Conservation (phyloP, 2,329 filamentous ascomycete species). For the Zymoseptoria tritici region DNA sequence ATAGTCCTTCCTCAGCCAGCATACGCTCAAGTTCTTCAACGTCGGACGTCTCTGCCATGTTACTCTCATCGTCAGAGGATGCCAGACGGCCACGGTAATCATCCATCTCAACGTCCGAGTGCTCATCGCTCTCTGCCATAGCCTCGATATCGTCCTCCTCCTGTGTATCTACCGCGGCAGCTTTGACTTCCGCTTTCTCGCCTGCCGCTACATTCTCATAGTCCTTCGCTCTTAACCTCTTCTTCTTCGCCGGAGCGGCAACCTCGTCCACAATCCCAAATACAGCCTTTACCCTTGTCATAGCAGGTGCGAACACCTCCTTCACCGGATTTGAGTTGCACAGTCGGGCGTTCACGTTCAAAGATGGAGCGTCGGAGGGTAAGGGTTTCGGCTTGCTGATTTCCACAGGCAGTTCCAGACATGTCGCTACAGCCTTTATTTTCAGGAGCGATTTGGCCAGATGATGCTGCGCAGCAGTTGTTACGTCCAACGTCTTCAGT, state of each 20-base stretch:
- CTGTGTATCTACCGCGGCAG: slow-evolving; percentile 12
- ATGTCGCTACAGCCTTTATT: slow-evolving; percentile 50
- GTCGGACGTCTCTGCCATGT: slow-evolving; percentile 18
- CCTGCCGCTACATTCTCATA: slow-evolving; percentile 7
- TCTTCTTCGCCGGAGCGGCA: slow-evolving; percentile 18
- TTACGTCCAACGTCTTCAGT: slow-evolving; percentile 50
- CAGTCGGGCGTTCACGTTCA: slow-evolving; percentile 53
- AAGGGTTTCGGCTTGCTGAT: slow-evolving; percentile 34
- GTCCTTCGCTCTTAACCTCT: slow-evolving; percentile 24
- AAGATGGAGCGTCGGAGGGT: slow-evolving; percentile 38
- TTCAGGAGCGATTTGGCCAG: slow-evolving; percentile 50
- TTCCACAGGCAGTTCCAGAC: slow-evolving; percentile 39
- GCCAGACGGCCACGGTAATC: slow-evolving; percentile 35
- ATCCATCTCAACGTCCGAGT: slow-evolving; percentile 29
- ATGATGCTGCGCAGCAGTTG: slow-evolving; percentile 44
- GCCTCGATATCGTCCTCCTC: not conserved
- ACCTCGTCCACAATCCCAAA: slow-evolving; percentile 26
- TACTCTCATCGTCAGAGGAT: slow-evolving; percentile 29
- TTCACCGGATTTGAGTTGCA: slow-evolving; percentile 55
- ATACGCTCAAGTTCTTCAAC: slow-evolving; percentile 21
- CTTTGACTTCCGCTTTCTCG: not conserved
- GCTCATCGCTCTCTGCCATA: slow-evolving; percentile 8
- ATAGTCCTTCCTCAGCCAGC: slow-evolving; percentile 20
- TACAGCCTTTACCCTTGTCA: slow-evolving; percentile 36
- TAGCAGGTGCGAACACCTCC: slow-evolving; percentile 43